Evolutionary conservation across 257 asterid genomes (phyloP), one percentile per base, ranked within the genome.

Genomic region (Solanum ossicruentum): DNA sequence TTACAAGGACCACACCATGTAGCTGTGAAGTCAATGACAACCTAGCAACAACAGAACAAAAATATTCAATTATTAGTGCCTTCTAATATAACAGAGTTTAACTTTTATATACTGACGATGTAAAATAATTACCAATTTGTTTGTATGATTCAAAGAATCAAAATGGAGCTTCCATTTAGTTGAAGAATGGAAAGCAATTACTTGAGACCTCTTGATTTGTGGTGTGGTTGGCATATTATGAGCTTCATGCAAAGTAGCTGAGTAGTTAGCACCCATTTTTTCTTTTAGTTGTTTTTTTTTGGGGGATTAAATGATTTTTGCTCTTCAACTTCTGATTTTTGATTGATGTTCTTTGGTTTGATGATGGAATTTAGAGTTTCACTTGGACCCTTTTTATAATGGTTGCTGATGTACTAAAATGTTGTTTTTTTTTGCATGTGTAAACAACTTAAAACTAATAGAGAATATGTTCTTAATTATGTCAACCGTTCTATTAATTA

Each of bases 121-220:
- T 58, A 10, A 58, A n/a, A 26, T 3, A 7, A 13, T 84, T 54
- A 92, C 93, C 89, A 92, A 82, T 82, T 88, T 91, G 52, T 84
- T 61, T 60, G 89, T 69, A 65, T 71, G 80, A 73, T 88, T 92
- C 6, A 89, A 90, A 55, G 91, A 88, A 80, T 89, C 90, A 84
- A 91, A 90, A 89, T 92, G 90, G 85, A 77, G 81, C 86, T 84
- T 91, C 95, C 94, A 92, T 80, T 89, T 89, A 4, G 90, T 61
- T 80, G 93, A 87, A 79, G 94, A 92, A 71, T 88, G 92, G 80
- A 89, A 92, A 58, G 91, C 89, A 81, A 79, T 60, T 32, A 92
- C 89, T 47, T 78, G 86, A 75, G 91, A 81, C n/a, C 67, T 89
- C 86, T 61, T 83, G 52, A 86, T 7, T 80, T 91, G 12, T 28